Evolutionary conservation across 257 asterid species (phyloP), one percentile per base, ranked within the genome.

Genomic region (Solanum medicagineum): DNA sequence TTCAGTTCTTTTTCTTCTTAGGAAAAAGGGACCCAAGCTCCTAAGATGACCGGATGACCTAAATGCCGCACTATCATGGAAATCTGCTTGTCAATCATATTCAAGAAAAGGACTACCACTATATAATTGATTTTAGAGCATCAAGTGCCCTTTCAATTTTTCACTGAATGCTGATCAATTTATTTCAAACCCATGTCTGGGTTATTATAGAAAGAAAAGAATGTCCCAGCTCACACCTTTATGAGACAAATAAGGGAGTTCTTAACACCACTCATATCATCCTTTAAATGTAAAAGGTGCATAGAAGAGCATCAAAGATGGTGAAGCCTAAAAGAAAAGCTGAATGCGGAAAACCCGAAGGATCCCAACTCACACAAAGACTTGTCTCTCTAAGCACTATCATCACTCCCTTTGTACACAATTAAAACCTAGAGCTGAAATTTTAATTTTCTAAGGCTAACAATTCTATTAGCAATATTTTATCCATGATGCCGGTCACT

Each of bases 1-100:
- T 55, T 15, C 10, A 8, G 29, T 32, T 44, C 20, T 57, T 59
- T 45, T 4, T 62, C 7, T 29, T 24, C 24, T 26, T n/a, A 70
- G 57, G 20, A 10, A 24, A 47, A 62, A 45, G 59, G 60, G 75
- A 62, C 75, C 59, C 85, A 44, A 62, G 75, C 59, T 84, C 86
- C 44, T 69, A 53, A 77, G 77, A 69, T 85, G 89, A 83, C 88
- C 55, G 70, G 77, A 69, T 85, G 89, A 83, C 88, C 55, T 51
- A 85, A 80, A 88, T 68, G 80, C 81, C n/a, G 85, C 92, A 89
- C 89, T 88, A 71, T 86, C 87, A 71, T 40, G 84, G 85, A 71
- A 86, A 71, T 84, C 83, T 62, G 63, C 87, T 71, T 81, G 57
- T 17, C 54, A 83, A 40, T 10, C 81, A 69, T 63, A 84, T 83